A percentile compares a stretch with the other conserved stretches of the same genome.
Conservation (phyloP, 78 protist genomes). For the Polysphondylium violaceum region DNA sequence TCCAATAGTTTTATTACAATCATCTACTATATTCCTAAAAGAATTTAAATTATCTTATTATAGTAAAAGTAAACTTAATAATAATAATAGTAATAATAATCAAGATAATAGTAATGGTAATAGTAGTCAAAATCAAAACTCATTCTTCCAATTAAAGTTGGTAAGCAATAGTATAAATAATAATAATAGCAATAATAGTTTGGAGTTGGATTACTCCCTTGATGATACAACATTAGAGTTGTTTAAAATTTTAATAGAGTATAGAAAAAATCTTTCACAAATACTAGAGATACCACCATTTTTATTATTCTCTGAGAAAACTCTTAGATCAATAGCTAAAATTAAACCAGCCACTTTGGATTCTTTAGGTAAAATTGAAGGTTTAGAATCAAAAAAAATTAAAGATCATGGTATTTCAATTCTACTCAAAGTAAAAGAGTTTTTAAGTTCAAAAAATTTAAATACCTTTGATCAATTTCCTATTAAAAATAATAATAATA, state of each 20-base stretch:
- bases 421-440: constrained; percentile 8
- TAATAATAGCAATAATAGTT: not conserved
- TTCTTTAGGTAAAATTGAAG: constrained; percentile 3
- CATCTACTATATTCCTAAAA: not conserved
- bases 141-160: not conserved
- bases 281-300: constrained; percentile 8
- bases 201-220: not conserved
- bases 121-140: not conserved
- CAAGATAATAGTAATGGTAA: not conserved
- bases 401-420: constrained; percentile 43
- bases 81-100: not conserved
- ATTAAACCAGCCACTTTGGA: constrained; percentile 31
- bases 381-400: constrained; percentile 33
- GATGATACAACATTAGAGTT: constrained; percentile 7
- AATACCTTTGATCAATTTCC: not conserved
- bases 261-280: constrained; percentile 1
- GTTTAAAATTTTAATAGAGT: constrained; percentile 4
- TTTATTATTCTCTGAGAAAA: constrained; percentile 31
- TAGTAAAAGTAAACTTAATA: not conserved
- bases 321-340: not conserved
- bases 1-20: not conserved
- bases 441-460: constrained; percentile 6
- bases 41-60: not conserved
- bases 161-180: not conserved
- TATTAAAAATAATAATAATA: not conserved